Evolutionary conservation across 202 grass and related monocot genomes (phyloP).

Genomic region (Schoenoplectus triqueter): DNA sequence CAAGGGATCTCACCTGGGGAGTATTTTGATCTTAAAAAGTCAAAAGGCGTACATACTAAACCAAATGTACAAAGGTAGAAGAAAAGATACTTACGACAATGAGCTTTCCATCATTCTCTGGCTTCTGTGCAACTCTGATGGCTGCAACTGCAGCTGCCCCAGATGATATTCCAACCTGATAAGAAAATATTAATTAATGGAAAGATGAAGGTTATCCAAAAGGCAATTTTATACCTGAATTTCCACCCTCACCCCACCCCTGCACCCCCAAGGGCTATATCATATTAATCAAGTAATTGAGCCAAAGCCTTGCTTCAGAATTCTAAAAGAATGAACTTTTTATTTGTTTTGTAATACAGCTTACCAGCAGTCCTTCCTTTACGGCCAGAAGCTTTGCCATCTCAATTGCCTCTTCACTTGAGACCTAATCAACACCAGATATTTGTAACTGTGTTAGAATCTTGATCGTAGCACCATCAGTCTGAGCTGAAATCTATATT

Average conservation of each 20-base stretch:
- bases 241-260: background rate
- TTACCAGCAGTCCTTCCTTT: slow-evolving; percentile 59
- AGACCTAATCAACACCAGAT: slow-evolving; percentile 44
- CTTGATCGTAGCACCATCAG: background rate
- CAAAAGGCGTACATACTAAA: background rate
- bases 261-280: background rate
- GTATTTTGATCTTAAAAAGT: background rate
- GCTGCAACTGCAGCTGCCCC: slow-evolving; percentile 60
- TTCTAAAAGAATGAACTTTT: background rate
- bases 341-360: background rate
- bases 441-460: slow-evolving; percentile 12
- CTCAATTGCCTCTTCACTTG: slow-evolving; percentile 62
- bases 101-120: slow-evolving; percentile 61
- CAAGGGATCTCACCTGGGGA: background rate
- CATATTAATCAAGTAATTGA: background rate
- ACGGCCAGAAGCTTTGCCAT: slow-evolving; percentile 60
- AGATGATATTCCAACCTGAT: slow-evolving; percentile 64
- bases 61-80: background rate
- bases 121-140: slow-evolving; percentile 52
- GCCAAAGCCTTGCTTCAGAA: background rate
- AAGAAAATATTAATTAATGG: background rate
- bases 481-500: background rate
- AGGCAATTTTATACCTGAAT: background rate
- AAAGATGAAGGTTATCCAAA: background rate
- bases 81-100: slow-evolving; percentile 47